Evolutionary conservation across 2,329 filamentous ascomycete species (phyloP).

Genomic region (Aspergillus costaricaensis): DNA sequence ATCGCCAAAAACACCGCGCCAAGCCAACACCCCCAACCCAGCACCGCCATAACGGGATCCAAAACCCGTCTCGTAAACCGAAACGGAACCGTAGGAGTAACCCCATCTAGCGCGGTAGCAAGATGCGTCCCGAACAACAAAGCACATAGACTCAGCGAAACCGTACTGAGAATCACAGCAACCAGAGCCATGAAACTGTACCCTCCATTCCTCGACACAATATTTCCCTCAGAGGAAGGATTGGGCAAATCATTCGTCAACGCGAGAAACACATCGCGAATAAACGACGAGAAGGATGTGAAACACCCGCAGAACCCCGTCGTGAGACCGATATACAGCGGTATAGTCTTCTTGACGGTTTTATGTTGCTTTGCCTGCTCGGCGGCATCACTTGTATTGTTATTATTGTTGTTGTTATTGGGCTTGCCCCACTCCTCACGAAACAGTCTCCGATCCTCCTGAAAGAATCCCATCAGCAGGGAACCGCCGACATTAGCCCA

Average conservation of each 20-base stretch:
- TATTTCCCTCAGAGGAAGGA: conserved; percentile 45
- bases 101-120: conserved; percentile 61
- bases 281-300: conserved; percentile 86
- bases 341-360: conserved; percentile 78
- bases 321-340: conserved; percentile 81
- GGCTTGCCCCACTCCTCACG: conserved; percentile 62
- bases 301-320: conserved; percentile 89
- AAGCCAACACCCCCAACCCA: conserved; percentile 76
- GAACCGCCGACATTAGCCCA: conserved; percentile 89
- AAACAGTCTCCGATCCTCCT: conserved; percentile 77
- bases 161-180: conserved; percentile 71
- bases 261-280: conserved; percentile 76
- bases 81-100: conserved; percentile 64
- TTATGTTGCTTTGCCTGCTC: conserved; percentile 54
- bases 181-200: conserved; percentile 81
- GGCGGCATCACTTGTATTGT: conserved; percentile 30
- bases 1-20: conserved; percentile 72
- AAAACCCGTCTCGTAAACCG: conserved; percentile 59
- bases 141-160: conserved; percentile 69
- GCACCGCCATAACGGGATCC: conserved; percentile 63
- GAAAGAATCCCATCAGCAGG: conserved; percentile 80
- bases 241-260: conserved; percentile 71
- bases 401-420: conserved; percentile 23
- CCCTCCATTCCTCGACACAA: conserved; percentile 64
- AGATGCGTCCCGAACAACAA: conserved; percentile 74